These are phyloP conservation scores for Stramenopiles sp. DNA, from an alignment of 352 stramenopile species.

Conservation along the genomic window DNA sequence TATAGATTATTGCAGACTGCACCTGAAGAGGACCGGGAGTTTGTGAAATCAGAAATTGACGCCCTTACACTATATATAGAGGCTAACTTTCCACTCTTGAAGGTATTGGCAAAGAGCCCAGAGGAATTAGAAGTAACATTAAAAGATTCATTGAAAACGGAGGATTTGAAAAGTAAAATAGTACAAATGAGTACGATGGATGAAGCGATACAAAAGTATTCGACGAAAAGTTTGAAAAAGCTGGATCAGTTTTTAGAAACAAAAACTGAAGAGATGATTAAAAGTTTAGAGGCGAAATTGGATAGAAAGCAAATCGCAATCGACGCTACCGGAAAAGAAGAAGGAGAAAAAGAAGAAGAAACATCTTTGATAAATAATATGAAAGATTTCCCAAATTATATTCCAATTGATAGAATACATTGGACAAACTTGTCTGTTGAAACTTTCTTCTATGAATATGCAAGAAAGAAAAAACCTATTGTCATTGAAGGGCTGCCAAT, in stretches of 20 bases:
- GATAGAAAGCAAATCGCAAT: neutral
- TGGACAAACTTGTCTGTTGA: neutral
- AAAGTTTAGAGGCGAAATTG: neutral
- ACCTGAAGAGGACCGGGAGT: neutral
- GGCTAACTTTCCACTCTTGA: neutral
- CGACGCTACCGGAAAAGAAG: neutral
- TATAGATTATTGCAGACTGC: neutral
- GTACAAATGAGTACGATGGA: neutral
- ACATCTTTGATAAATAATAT: neutral
- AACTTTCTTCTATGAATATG: neutral
- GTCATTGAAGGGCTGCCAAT: neutral
- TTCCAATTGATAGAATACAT: neutral
- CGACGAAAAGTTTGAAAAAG: neutral
- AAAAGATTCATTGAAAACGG: neutral
- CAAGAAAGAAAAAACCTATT: neutral
- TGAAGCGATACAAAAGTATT: neutral
- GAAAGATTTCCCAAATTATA: neutral
- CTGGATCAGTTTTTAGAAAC: neutral
- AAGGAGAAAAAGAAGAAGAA: neutral
- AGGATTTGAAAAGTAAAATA: neutral
- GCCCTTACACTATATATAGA: neutral
- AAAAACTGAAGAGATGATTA: neutral
- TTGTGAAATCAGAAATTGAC: neutral
- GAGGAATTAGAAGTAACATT: neutral
- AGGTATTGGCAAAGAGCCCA: neutral